Evolutionary conservation across 2,329 filamentous ascomycete species (phyloP).

Genomic region (Chrysosporium queenslandicum): DNA sequence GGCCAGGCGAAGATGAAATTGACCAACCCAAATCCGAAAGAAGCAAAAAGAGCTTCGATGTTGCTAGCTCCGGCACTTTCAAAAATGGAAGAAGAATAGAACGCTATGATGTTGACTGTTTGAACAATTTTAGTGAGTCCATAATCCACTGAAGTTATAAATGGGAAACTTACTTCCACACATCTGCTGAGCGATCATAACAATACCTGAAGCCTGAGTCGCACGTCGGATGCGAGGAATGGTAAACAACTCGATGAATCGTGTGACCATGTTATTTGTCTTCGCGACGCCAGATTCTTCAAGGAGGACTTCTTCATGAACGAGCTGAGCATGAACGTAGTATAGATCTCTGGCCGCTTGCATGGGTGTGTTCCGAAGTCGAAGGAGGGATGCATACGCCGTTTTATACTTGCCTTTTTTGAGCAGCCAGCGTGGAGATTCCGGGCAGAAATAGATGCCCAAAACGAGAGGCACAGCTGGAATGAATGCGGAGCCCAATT

Average conservation of each 20-base stretch:
- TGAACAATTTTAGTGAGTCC: too few relatives aligned
- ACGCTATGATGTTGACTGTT: constrained; percentile 57
- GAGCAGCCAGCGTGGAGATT: constrained; percentile 57
- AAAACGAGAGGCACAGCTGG: constrained; percentile 51
- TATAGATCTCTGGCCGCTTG: constrained; percentile 53
- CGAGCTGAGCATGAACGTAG: constrained; percentile 43
- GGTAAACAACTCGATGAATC: constrained; percentile 24
- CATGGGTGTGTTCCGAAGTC: constrained; percentile 50
- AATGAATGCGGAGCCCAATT: constrained; percentile 55
- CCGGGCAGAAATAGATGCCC: constrained; percentile 52
- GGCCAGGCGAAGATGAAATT: constrained; percentile 58
- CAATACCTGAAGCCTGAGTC: constrained; percentile 24
- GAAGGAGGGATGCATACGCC: constrained; percentile 51
- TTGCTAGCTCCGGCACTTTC: constrained; percentile 37
- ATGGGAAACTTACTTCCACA: constrained; percentile 30
- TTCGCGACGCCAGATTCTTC: constrained; percentile 30
- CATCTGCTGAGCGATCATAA: constrained; percentile 28
- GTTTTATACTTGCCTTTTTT: constrained; percentile 54
- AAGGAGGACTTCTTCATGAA: constrained; percentile 27
- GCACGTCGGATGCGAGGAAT: constrained; percentile 26
- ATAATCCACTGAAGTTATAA: too few relatives aligned
- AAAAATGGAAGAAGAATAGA: constrained; percentile 50
- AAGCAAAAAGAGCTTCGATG: constrained; percentile 47
- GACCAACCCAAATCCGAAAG: constrained; percentile 52
- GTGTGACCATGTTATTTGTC: constrained; percentile 44